Base-by-base conservation (phyloP, 1,139 yeast species). In the Kodamaea derodonti region DNA sequence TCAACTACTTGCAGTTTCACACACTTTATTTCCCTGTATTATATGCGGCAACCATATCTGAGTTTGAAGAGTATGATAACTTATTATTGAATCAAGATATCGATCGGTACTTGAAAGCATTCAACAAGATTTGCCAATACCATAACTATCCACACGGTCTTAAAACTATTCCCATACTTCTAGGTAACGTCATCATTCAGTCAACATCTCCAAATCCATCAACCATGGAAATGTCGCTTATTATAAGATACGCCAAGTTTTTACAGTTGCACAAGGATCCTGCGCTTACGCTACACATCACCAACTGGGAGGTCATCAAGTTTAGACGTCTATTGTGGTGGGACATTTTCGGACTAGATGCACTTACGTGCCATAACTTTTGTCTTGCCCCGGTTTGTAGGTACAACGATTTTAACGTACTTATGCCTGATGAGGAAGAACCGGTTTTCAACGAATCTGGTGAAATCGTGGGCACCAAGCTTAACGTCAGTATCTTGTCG, bases 221-320 rank as follows among this genome's bases (percentile, higher is more conserved):
- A 5, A 66, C 73, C 0, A 65, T 69, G 70, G 73, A 68, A 44
- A 65, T 69, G 72, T 62, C 73, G 3, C 70, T 66, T 35, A 66
- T 69, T 25, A 60, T 75, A 3, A 50, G 82, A 32, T 72, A 75
- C 43, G 80, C 82, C 1, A 78, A 77, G 48, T 62, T 72, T 33
- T 57, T 76, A 22, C 77, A 75, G 36, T 54, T 78, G 33, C 78
- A 78, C 46, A 69, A 78, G 47, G 85, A 78, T 46, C 85, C 85
- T 1, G 63, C 70, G 3, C 51, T 65, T 1, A 66, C 72, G 30
- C 69, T 77, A 36, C 63, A 72, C 17, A 66, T 77, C 20, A 58
- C 65, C 11, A 74, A 75, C 42, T 58, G 66, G 50, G 67, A 65
- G 35, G 62, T 69, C 10, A 66, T 78, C 4, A 77, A 75, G 39